These are phyloP conservation scores for Mucor plumbeus DNA, from an alignment of 371 early-diverging fungal species.

Conservation along the genomic window DNA sequence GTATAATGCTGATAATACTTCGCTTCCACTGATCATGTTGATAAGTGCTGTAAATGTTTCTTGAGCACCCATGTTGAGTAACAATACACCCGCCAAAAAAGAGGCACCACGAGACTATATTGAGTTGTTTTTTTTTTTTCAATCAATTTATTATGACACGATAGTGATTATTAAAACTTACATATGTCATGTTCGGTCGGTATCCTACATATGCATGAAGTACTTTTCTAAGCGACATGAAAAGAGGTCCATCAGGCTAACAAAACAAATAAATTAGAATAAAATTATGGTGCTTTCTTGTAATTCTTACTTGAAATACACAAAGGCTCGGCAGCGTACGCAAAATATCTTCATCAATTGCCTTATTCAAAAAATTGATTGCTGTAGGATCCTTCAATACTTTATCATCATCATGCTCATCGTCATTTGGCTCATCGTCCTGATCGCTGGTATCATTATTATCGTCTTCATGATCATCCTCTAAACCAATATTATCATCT, in stretches of 20 bases:
- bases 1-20: constrained; percentile 46
- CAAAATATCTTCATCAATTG: constrained; percentile 54
- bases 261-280: background rate
- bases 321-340: constrained; percentile 56
- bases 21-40: constrained; percentile 45
- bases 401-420: constrained; percentile 21
- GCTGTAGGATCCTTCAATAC: constrained; percentile 21
- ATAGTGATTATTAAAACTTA: constrained; percentile 23
- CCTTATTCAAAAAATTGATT: constrained; percentile 42
- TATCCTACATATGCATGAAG: constrained; percentile 51
- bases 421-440: constrained; percentile 22
- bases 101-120: constrained; percentile 51
- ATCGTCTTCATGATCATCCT: constrained; percentile 23
- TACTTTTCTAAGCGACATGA: constrained; percentile 44
- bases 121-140: background rate
- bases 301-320: constrained; percentile 51
- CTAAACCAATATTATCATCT: constrained; percentile 4
- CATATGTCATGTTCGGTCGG: constrained; percentile 42
- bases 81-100: constrained; percentile 53
- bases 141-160: background rate
- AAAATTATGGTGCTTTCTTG: background rate
- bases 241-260: constrained; percentile 56
- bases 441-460: constrained; percentile 12
- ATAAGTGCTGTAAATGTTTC: constrained; percentile 41
- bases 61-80: constrained; percentile 50